Percentiles rank a stretch among this genome's conserved stretches.
These are phyloP conservation scores for Fusarium sp. DNA, from an alignment of 2,329 filamentous ascomycete genomes.

Conservation along the genomic window DNA sequence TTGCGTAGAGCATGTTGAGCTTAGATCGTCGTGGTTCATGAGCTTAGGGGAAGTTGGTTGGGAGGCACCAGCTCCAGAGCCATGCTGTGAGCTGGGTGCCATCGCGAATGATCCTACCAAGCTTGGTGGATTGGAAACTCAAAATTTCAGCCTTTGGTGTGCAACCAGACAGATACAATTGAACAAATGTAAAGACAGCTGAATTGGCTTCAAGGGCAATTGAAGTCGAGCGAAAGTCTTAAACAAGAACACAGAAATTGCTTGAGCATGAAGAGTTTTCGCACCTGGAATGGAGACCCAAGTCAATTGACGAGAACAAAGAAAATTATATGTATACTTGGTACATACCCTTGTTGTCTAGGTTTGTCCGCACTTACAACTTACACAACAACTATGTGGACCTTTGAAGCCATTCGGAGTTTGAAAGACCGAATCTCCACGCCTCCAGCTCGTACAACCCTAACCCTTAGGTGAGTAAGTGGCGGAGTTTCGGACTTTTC, in stretches of 20 bases:
- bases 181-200: too few relatives aligned
- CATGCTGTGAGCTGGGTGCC: slow-evolving; percentile 22
- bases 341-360: slow-evolving; percentile 13
- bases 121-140: neutral
- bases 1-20: slow-evolving; percentile 38
- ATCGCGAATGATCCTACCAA: slow-evolving; percentile 1
- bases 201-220: neutral
- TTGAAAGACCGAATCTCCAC: slow-evolving; percentile 36
- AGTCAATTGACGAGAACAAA: slow-evolving; percentile 13
- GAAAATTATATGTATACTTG: slow-evolving; percentile 16
- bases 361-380: slow-evolving; percentile 10
- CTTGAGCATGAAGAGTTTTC: neutral
- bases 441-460: slow-evolving; percentile 13
- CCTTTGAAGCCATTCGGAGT: slow-evolving; percentile 44
- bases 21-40: slow-evolving; percentile 18
- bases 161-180: neutral
- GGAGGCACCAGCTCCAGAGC: slow-evolving; percentile 12
- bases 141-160: neutral
- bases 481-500: slow-evolving; percentile 25
- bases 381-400: slow-evolving; percentile 28
- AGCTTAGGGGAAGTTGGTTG: neutral
- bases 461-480: slow-evolving; percentile 20
- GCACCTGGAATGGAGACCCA: neutral
- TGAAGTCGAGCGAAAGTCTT: neutral
- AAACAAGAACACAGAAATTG: neutral